Conservation (phyloP, 1,139 yeast genomes). For the Scheffersomyces segobiensis region DNA sequence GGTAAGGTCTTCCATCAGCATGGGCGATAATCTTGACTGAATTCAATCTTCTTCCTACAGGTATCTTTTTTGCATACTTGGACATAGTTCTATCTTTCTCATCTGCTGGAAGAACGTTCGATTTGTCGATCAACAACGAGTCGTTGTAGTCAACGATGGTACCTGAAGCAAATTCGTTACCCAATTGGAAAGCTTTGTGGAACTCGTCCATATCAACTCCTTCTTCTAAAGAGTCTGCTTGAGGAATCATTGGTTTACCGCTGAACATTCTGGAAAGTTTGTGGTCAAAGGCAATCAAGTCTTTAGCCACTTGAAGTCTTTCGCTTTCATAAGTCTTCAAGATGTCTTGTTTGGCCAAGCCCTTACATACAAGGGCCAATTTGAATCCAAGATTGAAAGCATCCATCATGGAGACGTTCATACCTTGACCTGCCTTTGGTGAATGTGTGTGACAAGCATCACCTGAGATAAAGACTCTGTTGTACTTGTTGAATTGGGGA, state of each 20-base stretch:
- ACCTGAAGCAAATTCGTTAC: constrained; percentile 34
- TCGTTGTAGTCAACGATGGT: constrained; percentile 27
- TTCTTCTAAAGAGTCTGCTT: constrained; percentile 11
- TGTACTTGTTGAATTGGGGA: constrained; percentile 16
- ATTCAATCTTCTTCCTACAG: constrained; percentile 27
- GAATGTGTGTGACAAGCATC: constrained; percentile 43
- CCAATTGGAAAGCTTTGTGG: constrained; percentile 24
- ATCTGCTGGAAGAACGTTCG: constrained; percentile 1
- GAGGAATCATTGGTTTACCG: constrained; percentile 23
- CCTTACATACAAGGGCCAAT: constrained; percentile 31
- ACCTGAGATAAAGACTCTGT: constrained; percentile 34
- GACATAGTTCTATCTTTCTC: constrained; percentile 3
- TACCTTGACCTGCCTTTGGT: constrained; percentile 42
- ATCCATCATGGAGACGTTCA: constrained; percentile 28
- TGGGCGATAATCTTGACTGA: constrained; percentile 22
- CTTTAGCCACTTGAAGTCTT: constrained; percentile 30
- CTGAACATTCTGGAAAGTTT: constrained; percentile 32
- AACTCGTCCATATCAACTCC: constrained; percentile 31
- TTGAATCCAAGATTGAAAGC: constrained; percentile 39
- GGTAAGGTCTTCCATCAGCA: constrained; percentile 24
- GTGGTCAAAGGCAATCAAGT: constrained; percentile 32
- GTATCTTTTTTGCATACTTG: constrained; percentile 20
- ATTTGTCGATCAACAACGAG: constrained; percentile 15
- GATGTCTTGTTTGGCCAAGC: constrained; percentile 15
- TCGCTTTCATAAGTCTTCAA: constrained; percentile 31